Percentiles rank a stretch among this genome's conserved stretches.
phyloP scores from a whole-genome alignment of 805 yeast species.

The Cyberlindnera petersonii region DNA sequence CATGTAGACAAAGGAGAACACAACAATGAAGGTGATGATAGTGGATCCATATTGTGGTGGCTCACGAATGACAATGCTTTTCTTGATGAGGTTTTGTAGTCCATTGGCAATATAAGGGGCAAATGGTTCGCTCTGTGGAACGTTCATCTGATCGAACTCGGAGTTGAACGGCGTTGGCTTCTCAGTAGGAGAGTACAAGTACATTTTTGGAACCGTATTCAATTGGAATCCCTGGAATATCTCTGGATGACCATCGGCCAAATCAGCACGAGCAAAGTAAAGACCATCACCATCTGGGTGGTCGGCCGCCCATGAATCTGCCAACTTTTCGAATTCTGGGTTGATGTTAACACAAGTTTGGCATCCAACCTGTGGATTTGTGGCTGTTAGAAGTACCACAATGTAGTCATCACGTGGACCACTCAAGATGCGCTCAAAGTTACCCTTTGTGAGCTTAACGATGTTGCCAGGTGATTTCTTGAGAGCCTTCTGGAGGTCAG shows the following conservation, averaged over 20 bases:
- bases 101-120: constrained; percentile 28
- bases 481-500: constrained; percentile 27
- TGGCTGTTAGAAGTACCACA: constrained; percentile 70
- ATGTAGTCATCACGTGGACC: constrained; percentile 69
- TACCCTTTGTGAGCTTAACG: constrained; percentile 54
- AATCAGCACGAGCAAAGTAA: constrained; percentile 74
- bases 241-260: constrained; percentile 50
- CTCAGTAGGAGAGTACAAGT: constrained; percentile 51
- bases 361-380: constrained; percentile 72
- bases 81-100: constrained; percentile 24
- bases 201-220: constrained; percentile 76
- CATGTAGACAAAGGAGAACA: constrained; percentile 28
- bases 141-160: constrained; percentile 27
- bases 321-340: constrained; percentile 61
- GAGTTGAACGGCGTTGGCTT: constrained; percentile 37
- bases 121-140: constrained; percentile 33
- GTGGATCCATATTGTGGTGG: constrained; percentile 38
- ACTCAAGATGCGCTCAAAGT: constrained; percentile 49
- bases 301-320: constrained; percentile 56
- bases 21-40: constrained; percentile 28
- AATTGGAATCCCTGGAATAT: constrained; percentile 42
- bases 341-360: constrained; percentile 63
- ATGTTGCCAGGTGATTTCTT: constrained; percentile 33
- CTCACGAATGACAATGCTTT: constrained; percentile 28
- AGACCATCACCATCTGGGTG: constrained; percentile 55